A percentile compares a stretch with the other conserved stretches of the same genome.
Evolutionary conservation across 805 yeast genomes (phyloP).

Genomic region (Yamadazyma tumulicola): DNA sequence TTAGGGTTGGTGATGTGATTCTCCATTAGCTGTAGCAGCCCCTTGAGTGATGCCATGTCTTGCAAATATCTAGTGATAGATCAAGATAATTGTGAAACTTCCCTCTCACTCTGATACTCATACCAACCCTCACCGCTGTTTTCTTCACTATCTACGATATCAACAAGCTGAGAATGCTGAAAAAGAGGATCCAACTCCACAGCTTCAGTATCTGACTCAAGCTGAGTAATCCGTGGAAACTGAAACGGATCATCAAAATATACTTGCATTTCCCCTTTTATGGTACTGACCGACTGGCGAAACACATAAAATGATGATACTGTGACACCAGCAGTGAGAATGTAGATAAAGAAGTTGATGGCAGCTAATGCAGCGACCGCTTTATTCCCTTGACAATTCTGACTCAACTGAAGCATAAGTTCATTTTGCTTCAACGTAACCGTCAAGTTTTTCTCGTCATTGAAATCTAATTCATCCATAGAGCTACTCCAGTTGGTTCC

Average conservation of each 20-base stretch:
- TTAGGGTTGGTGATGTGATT: no score
- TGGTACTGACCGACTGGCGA: background rate
- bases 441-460: no score
- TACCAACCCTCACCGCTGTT: no score
- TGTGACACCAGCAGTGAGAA: slow-evolving; percentile 2
- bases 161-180: no score
- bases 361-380: slow-evolving; percentile 5
- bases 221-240: slow-evolving; percentile 3
- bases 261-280: slow-evolving; percentile 3
- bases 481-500: no score
- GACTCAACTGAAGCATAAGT: slow-evolving; percentile 2
- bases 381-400: slow-evolving; percentile 5
- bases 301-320: slow-evolving; percentile 4
- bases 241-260: slow-evolving; percentile 7
- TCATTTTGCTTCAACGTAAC: background rate
- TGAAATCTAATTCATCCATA: background rate
- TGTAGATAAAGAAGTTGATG: slow-evolving; percentile 2
- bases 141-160: no score
- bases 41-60: no score
- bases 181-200: background rate
- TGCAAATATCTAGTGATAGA: no score
- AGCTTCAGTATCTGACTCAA: background rate
- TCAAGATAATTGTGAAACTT: no score
- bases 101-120: no score
- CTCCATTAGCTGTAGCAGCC: no score